phyloP scores from a whole-genome alignment of 495 filamentous ascomycete species.

The Rostrohypoxylon terebratum region DNA sequence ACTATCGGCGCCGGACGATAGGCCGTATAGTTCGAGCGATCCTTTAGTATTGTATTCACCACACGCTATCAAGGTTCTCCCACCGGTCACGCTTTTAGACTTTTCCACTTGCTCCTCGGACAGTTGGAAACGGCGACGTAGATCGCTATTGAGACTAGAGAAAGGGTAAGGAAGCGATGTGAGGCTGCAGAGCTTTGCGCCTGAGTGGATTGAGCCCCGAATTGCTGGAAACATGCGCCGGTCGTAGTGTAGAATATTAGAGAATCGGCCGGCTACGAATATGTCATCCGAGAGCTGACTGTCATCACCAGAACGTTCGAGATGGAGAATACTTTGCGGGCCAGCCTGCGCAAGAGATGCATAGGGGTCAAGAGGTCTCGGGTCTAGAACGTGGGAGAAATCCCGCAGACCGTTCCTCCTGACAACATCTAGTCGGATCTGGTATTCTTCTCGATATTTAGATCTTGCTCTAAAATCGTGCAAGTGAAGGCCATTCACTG shows the following conservation, averaged over 20 bases:
- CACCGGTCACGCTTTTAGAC: conserved; percentile 62
- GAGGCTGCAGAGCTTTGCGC: conserved; percentile 82
- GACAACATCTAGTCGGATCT: conserved; percentile 52
- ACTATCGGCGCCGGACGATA: conserved; percentile 53
- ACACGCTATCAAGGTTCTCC: conserved; percentile 78
- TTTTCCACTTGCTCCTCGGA: conserved; percentile 63
- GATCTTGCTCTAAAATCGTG: conserved; percentile 74
- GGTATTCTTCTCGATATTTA: conserved; percentile 32
- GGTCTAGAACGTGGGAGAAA: conserved; percentile 49
- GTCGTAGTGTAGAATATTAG: conserved; percentile 90
- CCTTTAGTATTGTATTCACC: conserved; percentile 97
- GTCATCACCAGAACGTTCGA: conserved; percentile 65
- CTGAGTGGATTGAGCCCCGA: conserved; percentile 81
- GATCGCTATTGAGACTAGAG: conserved; percentile 63
- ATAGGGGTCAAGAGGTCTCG: conserved; percentile 65
- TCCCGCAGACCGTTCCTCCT: conserved; percentile 48
- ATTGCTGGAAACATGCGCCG: conserved; percentile 86
- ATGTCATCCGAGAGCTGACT: conserved; percentile 70
- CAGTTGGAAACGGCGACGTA: conserved; percentile 64
- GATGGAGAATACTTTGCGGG: conserved; percentile 84
- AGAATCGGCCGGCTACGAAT: conserved; percentile 89
- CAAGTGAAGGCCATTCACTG: conserved; percentile 83
- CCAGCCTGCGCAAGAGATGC: conserved; percentile 84
- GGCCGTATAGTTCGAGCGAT: conserved; percentile 86
- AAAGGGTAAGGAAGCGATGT: conserved; percentile 78